Evolutionary conservation across 371 early-diverging fungal species (phyloP).

Genomic region (Rozella allomycis): DNA sequence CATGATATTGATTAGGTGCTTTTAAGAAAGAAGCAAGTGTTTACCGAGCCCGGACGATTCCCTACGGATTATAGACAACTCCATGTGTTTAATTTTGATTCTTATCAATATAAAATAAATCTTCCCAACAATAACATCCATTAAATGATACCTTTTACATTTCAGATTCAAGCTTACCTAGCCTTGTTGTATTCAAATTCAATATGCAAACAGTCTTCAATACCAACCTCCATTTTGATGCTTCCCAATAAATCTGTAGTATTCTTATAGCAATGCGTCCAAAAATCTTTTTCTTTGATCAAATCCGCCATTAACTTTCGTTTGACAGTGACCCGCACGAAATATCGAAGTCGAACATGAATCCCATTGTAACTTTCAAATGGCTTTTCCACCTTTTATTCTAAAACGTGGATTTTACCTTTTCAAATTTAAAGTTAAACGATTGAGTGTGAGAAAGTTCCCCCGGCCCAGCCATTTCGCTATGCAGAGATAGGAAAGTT

Average conservation of each 20-base stretch:
- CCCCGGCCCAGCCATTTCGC: conserved; percentile 70
- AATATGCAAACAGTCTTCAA: conserved; percentile 82
- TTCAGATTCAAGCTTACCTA: conserved; percentile 25
- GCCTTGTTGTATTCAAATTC: conserved; percentile 87
- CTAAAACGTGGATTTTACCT: conserved; percentile 76
- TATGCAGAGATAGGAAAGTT: conserved; percentile 67
- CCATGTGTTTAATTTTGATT: conserved; percentile 97
- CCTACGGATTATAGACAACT: conserved; percentile 86
- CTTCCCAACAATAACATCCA: conserved; percentile 94
- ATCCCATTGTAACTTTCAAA: conserved; percentile 75
- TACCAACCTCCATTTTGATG: conserved; percentile 89
- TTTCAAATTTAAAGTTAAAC: conserved; percentile 72
- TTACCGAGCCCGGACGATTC: conserved; percentile 71
- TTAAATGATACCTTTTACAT: conserved; percentile 53
- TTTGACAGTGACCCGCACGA: conserved; percentile 59
- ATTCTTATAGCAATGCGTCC: conserved; percentile 71
- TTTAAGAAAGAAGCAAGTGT: conserved; percentile 1
- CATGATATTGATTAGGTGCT: conserved; percentile 86
- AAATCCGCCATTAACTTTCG: conserved; percentile 55
- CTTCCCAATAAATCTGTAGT: conserved; percentile 58
- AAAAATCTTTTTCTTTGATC: conserved; percentile 46
- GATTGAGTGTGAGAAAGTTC: conserved; percentile 47
- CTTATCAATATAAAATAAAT: conserved; percentile 95
- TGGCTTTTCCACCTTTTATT: conserved; percentile 70
- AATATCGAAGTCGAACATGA: conserved; percentile 67